These are phyloP conservation scores for Monilinia polystroma DNA, from an alignment of 2,329 filamentous ascomycete species.

Conservation along the genomic window DNA sequence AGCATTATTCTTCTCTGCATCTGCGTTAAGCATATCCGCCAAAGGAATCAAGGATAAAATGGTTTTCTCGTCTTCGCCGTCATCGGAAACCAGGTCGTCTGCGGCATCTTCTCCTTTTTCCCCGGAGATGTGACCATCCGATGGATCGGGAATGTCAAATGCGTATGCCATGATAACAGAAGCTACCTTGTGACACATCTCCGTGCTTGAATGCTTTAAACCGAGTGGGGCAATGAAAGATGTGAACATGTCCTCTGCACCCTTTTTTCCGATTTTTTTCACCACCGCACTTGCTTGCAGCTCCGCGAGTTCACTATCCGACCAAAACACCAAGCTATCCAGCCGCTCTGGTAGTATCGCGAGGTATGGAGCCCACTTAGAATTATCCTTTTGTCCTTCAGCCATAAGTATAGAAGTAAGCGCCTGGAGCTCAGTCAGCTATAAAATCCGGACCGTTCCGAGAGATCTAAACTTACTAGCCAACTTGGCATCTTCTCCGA, in stretches of 20 bases:
- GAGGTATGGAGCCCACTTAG: slow-evolving; percentile 55
- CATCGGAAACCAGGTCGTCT: slow-evolving; percentile 47
- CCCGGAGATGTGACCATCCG: slow-evolving; percentile 43
- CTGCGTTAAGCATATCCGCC: slow-evolving; percentile 70
- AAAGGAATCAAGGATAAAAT: slow-evolving; percentile 67
- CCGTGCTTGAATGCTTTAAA: slow-evolving; percentile 44
- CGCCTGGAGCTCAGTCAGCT: slow-evolving; percentile 15
- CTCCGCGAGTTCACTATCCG: slow-evolving; percentile 55
- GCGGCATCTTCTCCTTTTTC: slow-evolving; percentile 49
- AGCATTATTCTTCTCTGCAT: slow-evolving; percentile 65
- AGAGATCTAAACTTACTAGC: slow-evolving; percentile 41
- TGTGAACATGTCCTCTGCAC: slow-evolving; percentile 57
- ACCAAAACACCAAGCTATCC: slow-evolving; percentile 71
- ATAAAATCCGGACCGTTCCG: slow-evolving; percentile 13
- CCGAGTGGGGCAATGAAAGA: slow-evolving; percentile 55
- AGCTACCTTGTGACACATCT: slow-evolving; percentile 61
- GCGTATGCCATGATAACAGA: slow-evolving; percentile 72
- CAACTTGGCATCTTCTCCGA: slow-evolving; percentile 45
- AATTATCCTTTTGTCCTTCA: slow-evolving; percentile 32
- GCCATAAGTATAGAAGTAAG: slow-evolving; percentile 31
- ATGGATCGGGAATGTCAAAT: slow-evolving; percentile 56
- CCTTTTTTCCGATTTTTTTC: slow-evolving; percentile 61
- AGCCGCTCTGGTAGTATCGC: slow-evolving; percentile 59
- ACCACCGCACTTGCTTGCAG: slow-evolving; percentile 64
- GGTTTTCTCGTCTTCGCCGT: slow-evolving; percentile 47